phyloP scores from a whole-genome alignment of 805 yeast genomes.

The Cyberlindnera mrakii region DNA sequence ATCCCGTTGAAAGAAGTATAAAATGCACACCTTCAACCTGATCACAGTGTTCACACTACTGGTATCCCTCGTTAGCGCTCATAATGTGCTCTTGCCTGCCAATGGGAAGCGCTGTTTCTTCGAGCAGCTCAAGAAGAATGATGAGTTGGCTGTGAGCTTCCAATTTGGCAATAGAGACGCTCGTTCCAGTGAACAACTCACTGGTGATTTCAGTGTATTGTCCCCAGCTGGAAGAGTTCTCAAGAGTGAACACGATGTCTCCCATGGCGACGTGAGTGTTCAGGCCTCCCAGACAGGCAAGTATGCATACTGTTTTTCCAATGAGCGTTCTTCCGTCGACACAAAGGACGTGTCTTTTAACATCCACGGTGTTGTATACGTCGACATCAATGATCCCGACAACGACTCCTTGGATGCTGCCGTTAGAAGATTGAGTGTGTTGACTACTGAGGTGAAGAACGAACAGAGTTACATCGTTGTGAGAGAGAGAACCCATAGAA shows the following conservation, averaged over 20 bases:
- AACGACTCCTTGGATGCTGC: slow-evolving; percentile 80
- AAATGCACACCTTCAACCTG: no score
- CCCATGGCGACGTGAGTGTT: slow-evolving; percentile 77
- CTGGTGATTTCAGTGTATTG: slow-evolving; percentile 49
- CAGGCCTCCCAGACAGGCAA: slow-evolving; percentile 66
- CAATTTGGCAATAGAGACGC: slow-evolving; percentile 92
- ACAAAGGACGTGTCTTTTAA: slow-evolving; percentile 93
- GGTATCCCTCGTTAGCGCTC: slow-evolving; percentile 40
- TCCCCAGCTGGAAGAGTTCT: slow-evolving; percentile 39
- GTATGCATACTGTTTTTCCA: slow-evolving; percentile 85
- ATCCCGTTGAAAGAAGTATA: no score
- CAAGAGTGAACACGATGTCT: slow-evolving; percentile 44
- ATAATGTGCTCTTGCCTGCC: slow-evolving; percentile 77
- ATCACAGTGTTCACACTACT: slow-evolving; percentile 2
- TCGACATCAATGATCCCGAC: slow-evolving; percentile 72
- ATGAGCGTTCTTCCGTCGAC: slow-evolving; percentile 64
- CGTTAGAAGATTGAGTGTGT: slow-evolving; percentile 64
- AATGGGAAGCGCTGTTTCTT: slow-evolving; percentile 84
- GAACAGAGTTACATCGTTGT: slow-evolving; percentile 90
- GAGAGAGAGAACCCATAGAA: slow-evolving; percentile 96
- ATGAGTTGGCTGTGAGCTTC: slow-evolving; percentile 80
- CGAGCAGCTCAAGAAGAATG: slow-evolving; percentile 76
- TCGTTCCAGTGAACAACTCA: slow-evolving; percentile 57
- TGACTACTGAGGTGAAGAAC: slow-evolving; percentile 82
- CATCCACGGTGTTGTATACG: slow-evolving; percentile 86